Base-by-base conservation (phyloP, 2,329 filamentous ascomycete genomes). In the Trichophyton simii region DNA sequence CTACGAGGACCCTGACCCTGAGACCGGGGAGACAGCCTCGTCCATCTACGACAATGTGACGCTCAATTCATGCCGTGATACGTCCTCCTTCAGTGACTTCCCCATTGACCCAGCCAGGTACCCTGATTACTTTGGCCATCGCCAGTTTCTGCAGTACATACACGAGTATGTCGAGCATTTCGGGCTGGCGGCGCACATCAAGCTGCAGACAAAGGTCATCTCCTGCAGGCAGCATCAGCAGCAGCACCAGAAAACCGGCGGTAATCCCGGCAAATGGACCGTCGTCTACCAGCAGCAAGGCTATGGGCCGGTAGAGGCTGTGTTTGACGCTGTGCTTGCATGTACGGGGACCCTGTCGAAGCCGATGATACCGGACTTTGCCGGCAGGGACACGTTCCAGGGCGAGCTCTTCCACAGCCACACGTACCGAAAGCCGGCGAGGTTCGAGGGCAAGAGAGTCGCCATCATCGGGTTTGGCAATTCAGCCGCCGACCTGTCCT, bases 1-100 rank as follows among this genome's bases (percentile, higher is more conserved):
- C 50, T 76, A 75, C 63, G 68, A 75, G 44, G 64, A 69, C 13
- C 66, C 67, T 9, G 66, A 68, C 58, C 61, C 67, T 2, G 22
- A 65, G 18, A 67, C 63, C 60, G 63, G 67, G 34, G 57, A 73
- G 60, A 59, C 72, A 41, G 64, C 66, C 38, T 73, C 71, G 2
- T 70, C 69, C 31, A 72, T 76, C 8, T 73, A 76, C 66, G 66
- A 72, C 34, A 70, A 73, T 44, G 68, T 72, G 4, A 66, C 74
- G 22, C 64, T 73, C 28, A 77, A 75, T 65, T 74, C 72, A 3
- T 74, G 69, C 62, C 71, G 74, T 57, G 71, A 74, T 58, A 73
- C 72, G 1, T 69, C 73, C n/a, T 67, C 67, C 57, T 74, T 74
- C 64, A 73, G 69, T 44, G 73, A 76, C 62, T 77, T 76, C 62